Evolutionary conservation across 495 filamentous ascomycete genomes (phyloP), one percentile per base, ranked within the genome.

Genomic region (Trichoderma erinaceum): DNA sequence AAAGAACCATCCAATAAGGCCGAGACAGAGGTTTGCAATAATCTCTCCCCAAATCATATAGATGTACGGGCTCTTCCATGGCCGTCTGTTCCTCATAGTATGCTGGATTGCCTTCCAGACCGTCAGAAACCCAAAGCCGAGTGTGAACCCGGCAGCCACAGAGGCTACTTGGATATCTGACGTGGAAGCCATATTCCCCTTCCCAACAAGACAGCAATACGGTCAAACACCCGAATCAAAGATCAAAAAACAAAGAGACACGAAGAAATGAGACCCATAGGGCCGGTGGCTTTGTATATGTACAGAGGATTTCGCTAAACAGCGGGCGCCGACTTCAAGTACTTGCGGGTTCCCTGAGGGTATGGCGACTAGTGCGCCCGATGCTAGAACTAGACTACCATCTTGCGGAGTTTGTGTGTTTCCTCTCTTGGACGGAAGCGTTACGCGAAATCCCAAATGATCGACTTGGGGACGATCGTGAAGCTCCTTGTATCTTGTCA

Each of bases 41-140:
- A 80, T 68, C 65, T 81, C 79, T n/a, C 73, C 67, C 79, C 79
- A 81, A 29, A 81, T 71, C 75, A 81, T 78, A 64, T 72, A 78
- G 21, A 80, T 70, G 70, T 80, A 78, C 23, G 38, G 50, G 41
- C 76, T 78, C 48, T 41, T 43, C 41, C 68, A 52, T 16, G 76
- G 76, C 56, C 73, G 66, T 21, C 75, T 69, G 16, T 74, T 70
- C 41, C 74, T 68, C 68, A 70, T 64, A n/a, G 72, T 78, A 58
- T 79, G 77, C 15, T 70, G 72, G 23, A 73, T 71, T 1, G 77
- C 77, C 35, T 70, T 72, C 78, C 78, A 80, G 67, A 75, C 74
- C 46, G 78, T 80, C 64, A 80, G 71, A 48, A 77, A 68, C 3
- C 78, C 78, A 43, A 80, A 80, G 3, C 78, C 78, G 41, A 80